These are phyloP conservation scores for Ceratocystis harringtonii DNA, from an alignment of 2,329 filamentous ascomycete species.

Conservation along the genomic window DNA sequence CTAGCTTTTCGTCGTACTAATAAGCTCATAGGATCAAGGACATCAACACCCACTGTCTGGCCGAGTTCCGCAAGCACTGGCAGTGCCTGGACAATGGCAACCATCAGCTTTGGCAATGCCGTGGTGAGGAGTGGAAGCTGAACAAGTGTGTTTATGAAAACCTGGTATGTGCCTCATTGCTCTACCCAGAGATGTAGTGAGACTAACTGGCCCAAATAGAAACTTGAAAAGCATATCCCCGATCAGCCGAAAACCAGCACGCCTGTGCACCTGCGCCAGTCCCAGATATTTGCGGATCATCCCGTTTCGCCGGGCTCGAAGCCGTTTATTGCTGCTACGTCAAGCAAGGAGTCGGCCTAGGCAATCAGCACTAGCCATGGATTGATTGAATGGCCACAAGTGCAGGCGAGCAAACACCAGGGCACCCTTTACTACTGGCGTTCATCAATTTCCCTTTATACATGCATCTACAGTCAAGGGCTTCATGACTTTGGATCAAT, in stretches of 20 bases:
- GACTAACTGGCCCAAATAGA: constrained; percentile 32
- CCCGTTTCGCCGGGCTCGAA: constrained; percentile 31
- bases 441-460: background rate
- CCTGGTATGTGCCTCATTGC: constrained; percentile 47
- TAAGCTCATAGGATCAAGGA: constrained; percentile 57
- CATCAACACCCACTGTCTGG: constrained; percentile 86
- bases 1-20: background rate
- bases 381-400: background rate
- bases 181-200: background rate
- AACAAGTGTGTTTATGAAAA: constrained; percentile 96
- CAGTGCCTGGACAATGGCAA: constrained; percentile 93
- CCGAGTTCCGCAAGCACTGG: constrained; percentile 88
- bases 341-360: constrained; percentile 22
- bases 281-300: constrained; percentile 46
- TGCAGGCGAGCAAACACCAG: background rate
- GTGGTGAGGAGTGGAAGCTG: constrained; percentile 70
- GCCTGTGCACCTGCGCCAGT: constrained; percentile 58
- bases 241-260: constrained; percentile 53
- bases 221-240: constrained; percentile 68
- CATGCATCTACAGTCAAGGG: background rate
- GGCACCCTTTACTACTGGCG: background rate
- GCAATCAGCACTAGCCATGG: background rate
- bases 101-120: constrained; percentile 93
- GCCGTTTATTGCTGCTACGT: constrained; percentile 27
- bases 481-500: background rate